Evolutionary conservation across 2,329 filamentous ascomycete genomes (phyloP), one percentile per base, ranked within the genome.

Genomic region (Teratosphaeria epicoccoides): DNA sequence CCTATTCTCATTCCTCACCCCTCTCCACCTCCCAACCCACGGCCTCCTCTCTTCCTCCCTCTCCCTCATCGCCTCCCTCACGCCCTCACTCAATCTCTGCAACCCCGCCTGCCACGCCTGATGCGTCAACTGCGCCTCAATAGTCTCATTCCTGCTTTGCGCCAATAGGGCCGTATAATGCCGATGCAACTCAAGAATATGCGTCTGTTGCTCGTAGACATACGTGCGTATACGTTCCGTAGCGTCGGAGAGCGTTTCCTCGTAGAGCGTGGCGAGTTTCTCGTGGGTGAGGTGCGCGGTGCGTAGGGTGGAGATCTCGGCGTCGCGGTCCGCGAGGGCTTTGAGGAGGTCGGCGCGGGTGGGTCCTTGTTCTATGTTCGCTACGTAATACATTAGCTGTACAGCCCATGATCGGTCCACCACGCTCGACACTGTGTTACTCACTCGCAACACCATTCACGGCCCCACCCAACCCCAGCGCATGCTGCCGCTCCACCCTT

Each of bases 91-190:
- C 23, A 76, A 65, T 4, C 72, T 59, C 6, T 67, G 63, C 51
- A 76, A 52, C 1, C 71, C 68, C 3, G 71, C 70, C 58, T 77
- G 74, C 73, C 74, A 76, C 45, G 71, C 70, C 47, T 73, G 70
- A 52, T 76, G 73, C 52, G 72, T 71, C 20, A 76, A 61, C 40
- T 75, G 66, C 49, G 75, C 61, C 49, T 74, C 68, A 54, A 76
- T 67, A 43, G 68, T 71, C 44, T 71, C 71, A 10, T 63, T 64
- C 44, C 74, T 69, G 29, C 72, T 68, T 43, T 69, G 60, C 23
- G 73, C 67, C 10, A 76, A 63, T 6, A 76, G 65, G 1, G 56
- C 55, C 20, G 70, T 70, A 64, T 77, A 77, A 63, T 76, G 73
- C 49, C 71, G 70, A 58, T 76, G 73, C 6, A 75, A 62, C 0